These are phyloP conservation scores for Pisolithus sp. DNA, from an alignment of 768 basidiomycete genomes.

Conservation along the genomic window DNA sequence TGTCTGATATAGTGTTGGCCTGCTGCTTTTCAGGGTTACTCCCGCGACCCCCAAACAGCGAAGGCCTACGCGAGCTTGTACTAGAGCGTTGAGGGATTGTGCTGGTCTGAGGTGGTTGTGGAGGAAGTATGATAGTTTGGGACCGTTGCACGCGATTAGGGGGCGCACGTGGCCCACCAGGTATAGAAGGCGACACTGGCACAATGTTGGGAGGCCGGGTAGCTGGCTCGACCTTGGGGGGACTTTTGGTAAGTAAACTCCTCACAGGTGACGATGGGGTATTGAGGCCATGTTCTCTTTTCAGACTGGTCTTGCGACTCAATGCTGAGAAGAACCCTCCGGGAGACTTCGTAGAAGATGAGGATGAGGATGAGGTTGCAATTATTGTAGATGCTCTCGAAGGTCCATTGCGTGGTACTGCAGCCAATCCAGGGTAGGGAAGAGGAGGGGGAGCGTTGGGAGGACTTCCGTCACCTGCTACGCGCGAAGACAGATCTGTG, in stretches of 20 bases:
- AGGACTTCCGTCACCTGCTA: slow-evolving; percentile 40
- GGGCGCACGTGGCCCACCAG: slow-evolving; percentile 69
- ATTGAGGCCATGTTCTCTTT: slow-evolving; percentile 27
- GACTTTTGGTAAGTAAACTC: slow-evolving; percentile 30
- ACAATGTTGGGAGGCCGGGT: slow-evolving; percentile 28
- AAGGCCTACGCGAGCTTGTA: slow-evolving; percentile 23
- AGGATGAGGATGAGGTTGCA: slow-evolving; percentile 40
- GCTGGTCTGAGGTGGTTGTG: slow-evolving; percentile 17
- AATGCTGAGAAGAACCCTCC: slow-evolving; percentile 70
- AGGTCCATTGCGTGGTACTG: slow-evolving; percentile 20
- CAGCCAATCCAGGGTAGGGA: slow-evolving; percentile 70
- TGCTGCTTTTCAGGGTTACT: slow-evolving; percentile 5
- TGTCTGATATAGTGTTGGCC: slow-evolving; percentile 8
- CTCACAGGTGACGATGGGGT: slow-evolving; percentile 30
- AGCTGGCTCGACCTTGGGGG: slow-evolving; percentile 25
- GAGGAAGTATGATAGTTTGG: slow-evolving; percentile 53
- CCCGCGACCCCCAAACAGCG: slow-evolving; percentile 23
- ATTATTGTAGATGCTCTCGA: slow-evolving; percentile 28
- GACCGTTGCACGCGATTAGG: slow-evolving; percentile 58
- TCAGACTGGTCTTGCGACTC: slow-evolving; percentile 61
- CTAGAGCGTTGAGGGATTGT: slow-evolving; percentile 25
- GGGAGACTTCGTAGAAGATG: slow-evolving; percentile 37
- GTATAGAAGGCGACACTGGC: slow-evolving; percentile 44
- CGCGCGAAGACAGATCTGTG: slow-evolving; percentile 59
- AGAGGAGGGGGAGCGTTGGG: slow-evolving; percentile 55